phyloP scores from a whole-genome alignment of 2,329 filamentous ascomycete genomes.

The Pseudocercospora vitis region DNA sequence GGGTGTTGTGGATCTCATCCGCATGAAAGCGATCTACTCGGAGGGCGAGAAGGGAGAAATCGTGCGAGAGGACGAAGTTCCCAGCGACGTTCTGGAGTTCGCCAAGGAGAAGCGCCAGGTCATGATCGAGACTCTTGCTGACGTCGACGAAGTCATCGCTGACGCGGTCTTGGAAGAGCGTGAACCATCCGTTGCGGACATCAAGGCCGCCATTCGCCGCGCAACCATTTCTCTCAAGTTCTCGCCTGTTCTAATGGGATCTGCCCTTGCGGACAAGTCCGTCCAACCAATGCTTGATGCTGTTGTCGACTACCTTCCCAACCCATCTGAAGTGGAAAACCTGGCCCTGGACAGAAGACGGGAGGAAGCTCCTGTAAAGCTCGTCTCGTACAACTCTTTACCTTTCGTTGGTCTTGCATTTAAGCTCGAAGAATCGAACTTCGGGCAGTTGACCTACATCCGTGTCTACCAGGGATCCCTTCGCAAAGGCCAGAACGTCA shows the following conservation, averaged over 20 bases:
- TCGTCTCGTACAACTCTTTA: constrained; percentile 88
- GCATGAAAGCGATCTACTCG: constrained; percentile 92
- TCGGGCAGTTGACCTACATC: constrained; percentile 96
- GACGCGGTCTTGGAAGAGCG: constrained; percentile 89
- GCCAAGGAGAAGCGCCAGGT: constrained; percentile 79
- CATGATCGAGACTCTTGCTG: constrained; percentile 90
- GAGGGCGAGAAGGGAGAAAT: constrained; percentile 77
- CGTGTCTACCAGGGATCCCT: constrained; percentile 94
- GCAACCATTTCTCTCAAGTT: constrained; percentile 89
- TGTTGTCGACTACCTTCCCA: constrained; percentile 92
- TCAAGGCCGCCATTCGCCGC: constrained; percentile 88
- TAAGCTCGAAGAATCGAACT: constrained; percentile 98
- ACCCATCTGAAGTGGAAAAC: constrained; percentile 86
- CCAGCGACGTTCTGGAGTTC: constrained; percentile 72
- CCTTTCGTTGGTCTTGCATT: constrained; percentile 96
- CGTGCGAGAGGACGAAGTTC: constrained; percentile 77
- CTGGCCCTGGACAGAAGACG: constrained; percentile 80
- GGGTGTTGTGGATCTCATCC: constrained; percentile 87
- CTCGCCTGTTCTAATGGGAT: constrained; percentile 93
- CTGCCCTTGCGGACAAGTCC: constrained; percentile 89
- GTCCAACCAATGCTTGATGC: constrained; percentile 96
- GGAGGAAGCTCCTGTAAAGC: constrained; percentile 75
- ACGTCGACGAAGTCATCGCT: constrained; percentile 97
- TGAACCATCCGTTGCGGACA: constrained; percentile 74
- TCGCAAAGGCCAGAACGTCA: constrained; percentile 84